phyloP scores from a whole-genome alignment of 1,139 yeast species.

The Keqinozyma sinolaborantium region DNA sequence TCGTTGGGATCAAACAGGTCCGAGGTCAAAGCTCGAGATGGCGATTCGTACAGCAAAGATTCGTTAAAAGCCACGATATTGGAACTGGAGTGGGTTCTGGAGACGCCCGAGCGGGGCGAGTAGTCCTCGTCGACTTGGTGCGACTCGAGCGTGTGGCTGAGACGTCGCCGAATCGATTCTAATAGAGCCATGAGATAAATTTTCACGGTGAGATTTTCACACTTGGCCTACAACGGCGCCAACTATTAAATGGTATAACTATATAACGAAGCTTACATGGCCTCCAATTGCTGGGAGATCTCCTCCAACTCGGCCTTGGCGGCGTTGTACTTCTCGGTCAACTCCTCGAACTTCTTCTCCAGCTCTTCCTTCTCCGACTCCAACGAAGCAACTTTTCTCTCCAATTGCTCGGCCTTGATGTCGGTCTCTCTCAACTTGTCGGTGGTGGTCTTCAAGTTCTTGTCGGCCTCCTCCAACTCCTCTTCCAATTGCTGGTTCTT shows the following conservation, averaged over 20 bases:
- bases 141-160: constrained; percentile 27
- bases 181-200: constrained; percentile 14
- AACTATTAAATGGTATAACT: constrained; percentile 2
- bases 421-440: constrained; percentile 94
- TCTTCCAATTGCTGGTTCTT: constrained; percentile 91
- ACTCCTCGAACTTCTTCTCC: constrained; percentile 90
- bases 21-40: constrained; percentile 2
- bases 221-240: background rate
- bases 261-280: constrained; percentile 44
- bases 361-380: constrained; percentile 90
- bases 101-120: constrained; percentile 13
- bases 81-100: constrained; percentile 8
- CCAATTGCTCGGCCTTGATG: constrained; percentile 94
- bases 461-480: constrained; percentile 89
- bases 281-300: constrained; percentile 90
- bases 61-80: constrained; percentile 9
- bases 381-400: constrained; percentile 88
- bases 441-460: constrained; percentile 88
- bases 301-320: constrained; percentile 92
- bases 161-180: constrained; percentile 24
- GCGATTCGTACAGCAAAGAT: constrained; percentile 3
- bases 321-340: constrained; percentile 72
- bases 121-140: constrained; percentile 38
- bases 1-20: constrained; percentile 32
- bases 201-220: background rate